Base-by-base conservation (phyloP, 495 filamentous ascomycete species). In the Trichoderma gamsii region DNA sequence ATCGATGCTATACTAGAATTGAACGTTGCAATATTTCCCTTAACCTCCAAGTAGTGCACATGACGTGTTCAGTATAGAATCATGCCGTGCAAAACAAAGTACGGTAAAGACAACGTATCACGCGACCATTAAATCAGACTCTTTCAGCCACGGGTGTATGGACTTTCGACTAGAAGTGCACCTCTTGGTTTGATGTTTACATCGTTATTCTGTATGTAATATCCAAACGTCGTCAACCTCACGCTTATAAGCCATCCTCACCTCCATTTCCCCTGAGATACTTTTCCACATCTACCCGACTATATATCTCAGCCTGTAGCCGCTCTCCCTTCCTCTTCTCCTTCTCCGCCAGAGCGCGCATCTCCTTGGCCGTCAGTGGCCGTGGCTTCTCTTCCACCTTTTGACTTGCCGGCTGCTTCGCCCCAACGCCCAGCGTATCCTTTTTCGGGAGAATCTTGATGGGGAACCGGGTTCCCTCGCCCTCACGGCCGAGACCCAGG, bases 391-490 rank as follows among this genome's bases (percentile, higher is more conserved):
- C 77, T 70, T 82, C 83, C 13, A 23, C 41, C 3, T 9, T 21
- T 21, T 67, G 29, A 15, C 21, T 18, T 2, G 41, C 35, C 29
- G 79, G 78, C 43, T 79, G 69, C n/a, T 76, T 70, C 4, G 81
- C 74, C 1, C 92, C 92, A 59, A 97, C 75, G 0, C 92, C 93
- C 23, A 89, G 78, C 15, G 84, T 91, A 75, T 93, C 87, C 69
- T 86, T 83, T 77, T 96, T 97, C 46, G 83, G 77, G 67, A 84
- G 87, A 8, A 84, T 78, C 71, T 93, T 94, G 69, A 97, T 76
- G 0, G 93, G 94, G 70, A 85, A 87, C 64, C 86, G 80, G 38
- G 91, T 89, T 3, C 93, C 94, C 73, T 93, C 86, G 1, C 90
- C 88, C 0, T 75, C 70, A 23, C 82, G 82, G 0, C 93, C 93